A percentile compares a stretch with the other conserved stretches of the same genome.
These are phyloP conservation scores for Arthrobotrys iridis DNA, from an alignment of 2,329 filamentous ascomycete species.

Conservation along the genomic window DNA sequence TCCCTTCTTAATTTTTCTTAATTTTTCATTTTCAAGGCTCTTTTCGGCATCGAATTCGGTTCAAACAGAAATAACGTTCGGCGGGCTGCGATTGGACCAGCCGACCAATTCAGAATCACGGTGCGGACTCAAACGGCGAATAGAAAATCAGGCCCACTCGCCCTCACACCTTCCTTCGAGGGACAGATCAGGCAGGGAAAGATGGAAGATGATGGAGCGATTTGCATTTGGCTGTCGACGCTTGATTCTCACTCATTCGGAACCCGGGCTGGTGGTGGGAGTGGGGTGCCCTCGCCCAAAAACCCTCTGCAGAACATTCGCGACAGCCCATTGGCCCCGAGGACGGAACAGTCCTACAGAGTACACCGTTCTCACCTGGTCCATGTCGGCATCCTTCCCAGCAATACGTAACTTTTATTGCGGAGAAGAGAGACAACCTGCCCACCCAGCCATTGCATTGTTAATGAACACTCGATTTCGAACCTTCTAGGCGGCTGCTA, in stretches of 20 bases:
- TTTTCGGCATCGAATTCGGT: slow-evolving; percentile 24
- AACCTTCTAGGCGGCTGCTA: slow-evolving; percentile 23
- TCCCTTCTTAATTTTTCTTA: too few species aligned
- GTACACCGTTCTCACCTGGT: slow-evolving; percentile 10
- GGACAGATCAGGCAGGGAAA: slow-evolving; percentile 33
- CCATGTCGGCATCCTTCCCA: slow-evolving; percentile 10
- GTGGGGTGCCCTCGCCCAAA: slow-evolving; percentile 34
- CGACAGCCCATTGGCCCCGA: slow-evolving; percentile 38
- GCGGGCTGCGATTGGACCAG: slow-evolving; percentile 9
- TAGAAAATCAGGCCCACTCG: slow-evolving; percentile 47
- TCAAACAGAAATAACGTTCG: background rate
- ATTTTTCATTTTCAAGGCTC: background rate
- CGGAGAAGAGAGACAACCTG: slow-evolving; percentile 12
- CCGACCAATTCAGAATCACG: background rate
- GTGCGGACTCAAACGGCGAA: slow-evolving; percentile 34
- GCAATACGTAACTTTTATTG: slow-evolving; percentile 28
- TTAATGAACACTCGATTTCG: background rate
- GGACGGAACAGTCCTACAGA: slow-evolving; percentile 13
- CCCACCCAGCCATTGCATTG: slow-evolving; percentile 9
- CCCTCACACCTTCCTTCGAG: slow-evolving; percentile 40
- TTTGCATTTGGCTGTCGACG: background rate
- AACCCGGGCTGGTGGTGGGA: slow-evolving; percentile 22
- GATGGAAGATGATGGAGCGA: background rate
- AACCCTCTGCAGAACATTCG: slow-evolving; percentile 35
- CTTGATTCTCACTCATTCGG: slow-evolving; percentile 20